Evolutionary conservation across 1,139 yeast genomes (phyloP), one percentile per base, ranked within the genome.

Genomic region (Candida tetrigidarum): DNA sequence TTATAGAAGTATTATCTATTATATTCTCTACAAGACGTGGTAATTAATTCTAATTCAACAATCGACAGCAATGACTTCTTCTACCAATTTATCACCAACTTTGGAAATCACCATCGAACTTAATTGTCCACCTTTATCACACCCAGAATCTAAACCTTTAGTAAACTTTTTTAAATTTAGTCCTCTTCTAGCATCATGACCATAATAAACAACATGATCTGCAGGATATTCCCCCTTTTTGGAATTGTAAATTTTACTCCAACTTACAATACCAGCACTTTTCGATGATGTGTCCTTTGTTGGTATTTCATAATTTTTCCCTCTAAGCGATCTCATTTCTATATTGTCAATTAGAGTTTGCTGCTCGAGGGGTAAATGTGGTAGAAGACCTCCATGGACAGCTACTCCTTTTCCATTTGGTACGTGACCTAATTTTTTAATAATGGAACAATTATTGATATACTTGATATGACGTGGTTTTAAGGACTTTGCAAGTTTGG

Each of bases 101-200:
- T 45, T 42, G 2, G 44, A 35, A 23, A 53, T 50, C 6, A 86
- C 77, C 62, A 84, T 67, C 0, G 95, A 96, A 33, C 85, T 77
- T 47, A 92, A 72, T 45, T 74, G 62, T 8, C 82, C 85, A 2
- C 97, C 97, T 50, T 79, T 77, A 51, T 83, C 87, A 66, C 98
- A 92, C 2, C 88, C 88, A 9, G 89, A 72, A 60, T 92, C 98
- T 34, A 92, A 67, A 0, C 97, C 98, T 55, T 78, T 82, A 4
- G 96, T 75, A 62, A 72, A 89, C 49, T 78, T 76, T 51, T 79
- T 77, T 41, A 85, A 53, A 46, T 79, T 82, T 39, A 92, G 74
- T 0, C 97, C 97, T 46, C 84, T 70, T 45, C 82, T 74, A 3
- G 97, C 96, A 62, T 88, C 96, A 59, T 92, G 98, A 0, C 98